phyloP scores from a whole-genome alignment of 1,284 basidiomycete genomes.

The Marasmius fiardii region DNA sequence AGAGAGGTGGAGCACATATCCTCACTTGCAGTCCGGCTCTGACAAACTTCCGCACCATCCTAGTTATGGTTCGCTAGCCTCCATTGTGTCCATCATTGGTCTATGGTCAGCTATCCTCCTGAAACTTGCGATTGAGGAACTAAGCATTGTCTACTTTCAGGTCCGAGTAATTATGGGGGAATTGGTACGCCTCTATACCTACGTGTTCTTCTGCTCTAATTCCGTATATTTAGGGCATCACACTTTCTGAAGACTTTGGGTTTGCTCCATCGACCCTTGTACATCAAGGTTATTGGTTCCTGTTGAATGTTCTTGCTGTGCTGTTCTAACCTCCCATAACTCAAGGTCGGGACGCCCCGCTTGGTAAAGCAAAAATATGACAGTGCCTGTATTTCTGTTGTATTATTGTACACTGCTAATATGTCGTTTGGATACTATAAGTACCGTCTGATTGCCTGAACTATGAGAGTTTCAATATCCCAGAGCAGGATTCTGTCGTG shows the following conservation, averaged over 20 bases:
- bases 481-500: too few relatives aligned
- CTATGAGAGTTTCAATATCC: too few relatives aligned
- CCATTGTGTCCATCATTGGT: constrained; percentile 85
- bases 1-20: constrained; percentile 54
- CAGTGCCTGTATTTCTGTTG: too few relatives aligned
- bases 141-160: constrained; percentile 28
- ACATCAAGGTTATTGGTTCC: constrained; percentile 45
- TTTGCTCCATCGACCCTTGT: constrained; percentile 80
- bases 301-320: constrained; percentile 8
- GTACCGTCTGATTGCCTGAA: too few relatives aligned
- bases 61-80: constrained; percentile 85
- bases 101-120: constrained; percentile 55
- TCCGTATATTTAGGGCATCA: constrained; percentile 46
- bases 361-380: constrained; percentile 40
- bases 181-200: constrained; percentile 44
- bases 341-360: constrained; percentile 36
- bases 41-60: neutral
- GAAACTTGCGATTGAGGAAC: neutral
- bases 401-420: too few relatives aligned
- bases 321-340: neutral
- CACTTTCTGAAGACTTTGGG: constrained; percentile 70
- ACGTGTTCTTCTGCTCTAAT: constrained; percentile 11
- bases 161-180: constrained; percentile 79
- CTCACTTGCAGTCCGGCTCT: neutral
- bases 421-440: too few relatives aligned